Evolutionary conservation across 805 yeast genomes (phyloP).

Genomic region (Peterozyma xylosa): DNA sequence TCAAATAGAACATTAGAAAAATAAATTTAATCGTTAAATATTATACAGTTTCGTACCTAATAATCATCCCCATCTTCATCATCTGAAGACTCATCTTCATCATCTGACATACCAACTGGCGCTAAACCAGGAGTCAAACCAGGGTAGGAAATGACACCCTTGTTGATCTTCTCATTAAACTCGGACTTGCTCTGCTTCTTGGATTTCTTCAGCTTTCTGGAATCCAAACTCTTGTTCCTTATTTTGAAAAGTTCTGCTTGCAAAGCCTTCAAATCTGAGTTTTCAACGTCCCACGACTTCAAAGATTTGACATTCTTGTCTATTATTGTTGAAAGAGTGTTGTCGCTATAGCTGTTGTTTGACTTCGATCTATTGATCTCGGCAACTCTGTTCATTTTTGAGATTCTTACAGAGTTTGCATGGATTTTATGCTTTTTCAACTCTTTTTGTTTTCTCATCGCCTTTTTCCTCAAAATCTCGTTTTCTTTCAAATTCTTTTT

Average conservation of each 20-base stretch:
- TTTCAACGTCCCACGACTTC: constrained; percentile 31
- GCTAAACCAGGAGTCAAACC: constrained; percentile 85
- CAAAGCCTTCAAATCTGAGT: constrained; percentile 31
- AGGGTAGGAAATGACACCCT: constrained; percentile 38
- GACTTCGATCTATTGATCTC: constrained; percentile 26
- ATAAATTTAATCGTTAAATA: too few species aligned
- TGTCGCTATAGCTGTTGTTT: constrained; percentile 34
- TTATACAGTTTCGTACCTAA: background rate
- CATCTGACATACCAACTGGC: constrained; percentile 63
- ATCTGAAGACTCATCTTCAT: constrained; percentile 10
- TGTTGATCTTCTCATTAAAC: constrained; percentile 32
- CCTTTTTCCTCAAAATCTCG: constrained; percentile 11
- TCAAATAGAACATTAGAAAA: background rate
- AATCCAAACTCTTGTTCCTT: constrained; percentile 32
- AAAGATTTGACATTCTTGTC: constrained; percentile 28
- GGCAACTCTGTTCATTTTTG: constrained; percentile 28
- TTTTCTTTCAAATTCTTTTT: constrained; percentile 13
- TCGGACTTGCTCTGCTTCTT: constrained; percentile 21
- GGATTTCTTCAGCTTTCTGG: constrained; percentile 24
- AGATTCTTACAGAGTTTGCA: constrained; percentile 5
- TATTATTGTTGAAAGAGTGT: constrained; percentile 24
- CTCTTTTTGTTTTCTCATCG: constrained; percentile 13
- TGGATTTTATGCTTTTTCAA: constrained; percentile 12
- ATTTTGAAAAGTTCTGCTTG: constrained; percentile 35
- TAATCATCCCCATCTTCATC: background rate